phyloP scores from a whole-genome alignment of 805 yeast genomes.

The Saccharomycopsis oosterbeekiorum region DNA sequence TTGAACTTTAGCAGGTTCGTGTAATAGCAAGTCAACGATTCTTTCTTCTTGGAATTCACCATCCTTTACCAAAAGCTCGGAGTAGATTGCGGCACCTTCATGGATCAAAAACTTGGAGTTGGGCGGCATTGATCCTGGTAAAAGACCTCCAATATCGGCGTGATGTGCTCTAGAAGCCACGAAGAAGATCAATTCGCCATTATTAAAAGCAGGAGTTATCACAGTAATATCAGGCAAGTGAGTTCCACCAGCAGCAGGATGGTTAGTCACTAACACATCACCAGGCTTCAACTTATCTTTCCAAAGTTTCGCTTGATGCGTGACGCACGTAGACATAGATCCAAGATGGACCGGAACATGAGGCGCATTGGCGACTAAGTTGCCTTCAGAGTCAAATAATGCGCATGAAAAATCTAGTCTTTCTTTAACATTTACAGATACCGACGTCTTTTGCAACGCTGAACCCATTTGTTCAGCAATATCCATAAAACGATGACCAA shows the following conservation, averaged over 20 bases:
- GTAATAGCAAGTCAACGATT: constrained; percentile 49
- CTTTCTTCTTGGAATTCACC: constrained; percentile 71
- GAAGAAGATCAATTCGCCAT: constrained; percentile 57
- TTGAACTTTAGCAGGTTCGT: constrained; percentile 69
- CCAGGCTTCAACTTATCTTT: constrained; percentile 54
- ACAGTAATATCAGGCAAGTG: constrained; percentile 89
- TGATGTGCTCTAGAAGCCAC: constrained; percentile 95
- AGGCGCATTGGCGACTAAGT: constrained; percentile 79
- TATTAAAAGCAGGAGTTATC: constrained; percentile 76
- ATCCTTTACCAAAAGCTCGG: constrained; percentile 60
- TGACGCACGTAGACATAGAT: constrained; percentile 74
- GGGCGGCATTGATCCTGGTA: constrained; percentile 95
- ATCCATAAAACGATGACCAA: constrained; percentile 80
- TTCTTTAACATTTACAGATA: constrained; percentile 76
- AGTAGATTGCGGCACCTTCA: constrained; percentile 83
- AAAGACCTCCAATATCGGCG: constrained; percentile 87
- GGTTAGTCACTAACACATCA: constrained; percentile 69
- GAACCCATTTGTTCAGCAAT: constrained; percentile 88
- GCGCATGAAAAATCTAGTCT: constrained; percentile 82
- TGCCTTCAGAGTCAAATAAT: constrained; percentile 65
- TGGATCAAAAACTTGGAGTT: constrained; percentile 75
- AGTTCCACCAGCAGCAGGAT: constrained; percentile 79
- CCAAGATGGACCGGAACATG: constrained; percentile 83
- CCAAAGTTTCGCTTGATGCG: constrained; percentile 59
- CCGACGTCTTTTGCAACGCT: constrained; percentile 68